Conservation (phyloP, 495 filamentous ascomycete genomes). For the Pseudevernia furfuracea region DNA sequence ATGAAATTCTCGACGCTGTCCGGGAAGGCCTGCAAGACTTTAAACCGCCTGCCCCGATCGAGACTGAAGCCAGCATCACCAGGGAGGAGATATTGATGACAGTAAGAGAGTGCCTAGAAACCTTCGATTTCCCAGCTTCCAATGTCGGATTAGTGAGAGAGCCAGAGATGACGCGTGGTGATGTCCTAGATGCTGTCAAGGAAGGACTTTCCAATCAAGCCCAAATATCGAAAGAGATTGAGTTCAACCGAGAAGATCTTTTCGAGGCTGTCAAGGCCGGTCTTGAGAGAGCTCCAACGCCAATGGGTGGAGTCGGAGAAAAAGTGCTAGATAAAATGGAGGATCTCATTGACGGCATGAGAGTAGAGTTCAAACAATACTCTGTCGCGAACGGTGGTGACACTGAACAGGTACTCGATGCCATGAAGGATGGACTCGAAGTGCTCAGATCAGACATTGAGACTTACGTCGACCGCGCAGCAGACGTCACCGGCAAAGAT, state of each 20-base stretch:
- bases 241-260: constrained; percentile 55
- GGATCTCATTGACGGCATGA: constrained; percentile 67
- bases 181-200: constrained; percentile 49
- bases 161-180: constrained; percentile 42
- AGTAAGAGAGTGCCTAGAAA: constrained; percentile 68
- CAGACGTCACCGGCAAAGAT: constrained; percentile 60
- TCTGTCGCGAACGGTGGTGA: constrained; percentile 64
- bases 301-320: constrained; percentile 46
- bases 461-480: constrained; percentile 61
- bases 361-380: constrained; percentile 65
- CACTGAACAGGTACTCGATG: constrained; percentile 74
- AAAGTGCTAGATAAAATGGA: constrained; percentile 67
- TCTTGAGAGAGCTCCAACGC: constrained; percentile 44
- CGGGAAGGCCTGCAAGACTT: constrained; percentile 73
- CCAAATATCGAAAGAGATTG: constrained; percentile 46
- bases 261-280: constrained; percentile 59
- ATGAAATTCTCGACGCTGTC: constrained; percentile 77
- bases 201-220: constrained; percentile 48
- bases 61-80: constrained; percentile 58
- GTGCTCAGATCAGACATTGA: constrained; percentile 73
- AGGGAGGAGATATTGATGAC: constrained; percentile 69
- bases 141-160: constrained; percentile 23
- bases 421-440: constrained; percentile 78
- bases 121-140: constrained; percentile 55
- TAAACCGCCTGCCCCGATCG: constrained; percentile 56